Base-by-base conservation (phyloP, 305 asterid species). In the Solanum hybrid region DNA sequence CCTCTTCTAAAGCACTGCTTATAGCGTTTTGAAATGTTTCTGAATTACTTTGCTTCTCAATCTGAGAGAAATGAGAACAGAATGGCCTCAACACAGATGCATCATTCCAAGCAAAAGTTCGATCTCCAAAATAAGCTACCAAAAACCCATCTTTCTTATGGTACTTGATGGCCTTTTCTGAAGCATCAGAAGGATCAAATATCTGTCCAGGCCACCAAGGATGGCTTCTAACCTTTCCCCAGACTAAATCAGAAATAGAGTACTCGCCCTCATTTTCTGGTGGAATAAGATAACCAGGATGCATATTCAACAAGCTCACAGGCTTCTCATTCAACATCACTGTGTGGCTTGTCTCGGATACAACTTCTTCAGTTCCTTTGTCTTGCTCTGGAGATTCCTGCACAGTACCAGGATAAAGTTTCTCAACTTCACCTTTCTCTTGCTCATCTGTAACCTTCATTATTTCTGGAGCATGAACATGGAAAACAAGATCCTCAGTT, bases 161-260 rank as follows among this genome's bases (percentile, higher is more conserved):
- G 93, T 97, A 87, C 91, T 96, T 98, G 87, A 92, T 92, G 32
- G 98, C 98, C 92, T 93, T 94, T 87, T 97, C 98, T 2, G 99
- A 98, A 90, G 98, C 98, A 94, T 97, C 96, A 2, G 92, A 92
- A 11, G 95, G 96, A 92, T 94, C 98, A 83, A 93, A 96, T 92
- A 97, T 95, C 92, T 97, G 99, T 31, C 99, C 99, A 14, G 99
- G 99, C 99, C 99, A 98, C 99, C 99, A 98, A 1, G 99, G 99
- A 93, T 98, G 99, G 93, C 97, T 97, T 87, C 97, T 94, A 88
- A 97, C 98, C 92, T 98, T 98, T 72, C 99, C 99, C 99, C 99
- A 98, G 38, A 98, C 98, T 91, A 98, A 92, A 95, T 98, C 99
- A 22, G 97, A 94, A 34, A 90, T 89, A 26, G 96, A 83, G 84